Evolutionary conservation across 352 stramenopile species (phyloP).

Genomic region (Phytophthora hybrid): DNA sequence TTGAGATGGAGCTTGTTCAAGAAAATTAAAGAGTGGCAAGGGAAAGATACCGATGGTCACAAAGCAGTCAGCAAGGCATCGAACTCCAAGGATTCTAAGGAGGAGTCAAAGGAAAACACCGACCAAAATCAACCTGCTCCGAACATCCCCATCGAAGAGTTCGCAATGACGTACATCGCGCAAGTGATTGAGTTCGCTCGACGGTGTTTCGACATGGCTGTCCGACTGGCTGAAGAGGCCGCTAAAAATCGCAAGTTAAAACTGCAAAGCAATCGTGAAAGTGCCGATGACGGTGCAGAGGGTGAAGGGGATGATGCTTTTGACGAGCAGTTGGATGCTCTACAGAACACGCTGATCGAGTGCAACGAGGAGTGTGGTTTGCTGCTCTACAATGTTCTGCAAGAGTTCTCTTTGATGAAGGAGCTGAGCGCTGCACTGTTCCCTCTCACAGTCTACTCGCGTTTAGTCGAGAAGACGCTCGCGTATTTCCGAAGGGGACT

Average conservation of each 20-base stretch:
- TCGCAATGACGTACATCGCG: constrained; percentile 51
- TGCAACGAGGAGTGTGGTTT: constrained; percentile 80
- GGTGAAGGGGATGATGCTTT: constrained; percentile 25
- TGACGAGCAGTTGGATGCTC: constrained; percentile 40
- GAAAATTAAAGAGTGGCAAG: constrained; percentile 66
- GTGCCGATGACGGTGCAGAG: constrained; percentile 1
- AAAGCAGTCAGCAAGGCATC: constrained; percentile 17
- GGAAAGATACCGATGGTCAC: constrained; percentile 22
- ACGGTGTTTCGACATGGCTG: constrained; percentile 75
- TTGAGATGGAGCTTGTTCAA: constrained; percentile 58
- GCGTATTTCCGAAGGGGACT: constrained; percentile 55
- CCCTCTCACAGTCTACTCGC: constrained; percentile 35
- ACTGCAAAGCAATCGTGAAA: constrained; percentile 10
- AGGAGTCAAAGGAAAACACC: constrained; percentile 1
- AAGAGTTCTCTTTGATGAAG: constrained; percentile 68
- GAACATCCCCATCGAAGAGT: constrained; percentile 53
- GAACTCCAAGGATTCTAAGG: constrained; percentile 11
- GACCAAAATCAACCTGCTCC: constrained; percentile 1
- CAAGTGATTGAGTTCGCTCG: constrained; percentile 72
- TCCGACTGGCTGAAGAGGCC: constrained; percentile 39
- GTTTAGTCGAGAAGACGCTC: constrained; percentile 40
- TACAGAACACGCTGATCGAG: constrained; percentile 55
- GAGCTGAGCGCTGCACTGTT: constrained; percentile 41
- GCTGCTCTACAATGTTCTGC: constrained; percentile 76
- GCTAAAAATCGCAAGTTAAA: constrained; percentile 22